These are phyloP conservation scores for Sarocladium oryzae DNA, from an alignment of 2,329 filamentous ascomycete species.

Conservation along the genomic window DNA sequence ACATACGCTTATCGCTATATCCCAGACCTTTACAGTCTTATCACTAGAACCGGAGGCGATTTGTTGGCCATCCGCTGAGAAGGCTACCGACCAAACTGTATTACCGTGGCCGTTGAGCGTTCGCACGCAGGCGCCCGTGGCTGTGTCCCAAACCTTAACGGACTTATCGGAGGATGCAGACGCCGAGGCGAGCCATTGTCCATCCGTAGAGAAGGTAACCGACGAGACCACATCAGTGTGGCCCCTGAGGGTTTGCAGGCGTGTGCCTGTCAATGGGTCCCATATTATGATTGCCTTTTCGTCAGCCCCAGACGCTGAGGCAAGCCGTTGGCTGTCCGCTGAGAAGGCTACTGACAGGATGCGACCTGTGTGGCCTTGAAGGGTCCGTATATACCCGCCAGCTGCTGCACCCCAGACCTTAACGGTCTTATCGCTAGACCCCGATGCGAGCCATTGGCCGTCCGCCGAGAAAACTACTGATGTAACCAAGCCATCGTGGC, in stretches of 20 bases:
- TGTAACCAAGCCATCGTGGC: not conserved
- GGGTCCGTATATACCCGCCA: constrained; percentile 8
- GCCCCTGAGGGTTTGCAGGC: not conserved
- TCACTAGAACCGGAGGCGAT: constrained; percentile 1
- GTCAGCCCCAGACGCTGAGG: constrained; percentile 9
- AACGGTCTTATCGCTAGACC: constrained; percentile 10
- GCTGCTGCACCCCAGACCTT: constrained; percentile 10
- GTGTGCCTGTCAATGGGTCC: not conserved
- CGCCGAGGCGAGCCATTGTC: too few species aligned
- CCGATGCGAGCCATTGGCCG: not conserved
- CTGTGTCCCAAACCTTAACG: constrained; percentile 8
- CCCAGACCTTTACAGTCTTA: constrained; percentile 11
- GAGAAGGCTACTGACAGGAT: constrained; percentile 12
- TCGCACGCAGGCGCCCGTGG: not conserved
- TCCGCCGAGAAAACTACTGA: constrained; percentile 9
- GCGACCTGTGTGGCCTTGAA: constrained; percentile 12
- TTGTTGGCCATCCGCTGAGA: constrained; percentile 8
- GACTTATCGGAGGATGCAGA: constrained; percentile 4
- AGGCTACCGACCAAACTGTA: not conserved
- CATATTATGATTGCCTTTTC: not conserved
- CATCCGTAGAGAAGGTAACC: too few species aligned
- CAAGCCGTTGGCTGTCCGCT: constrained; percentile 7
- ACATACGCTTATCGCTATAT: not conserved
- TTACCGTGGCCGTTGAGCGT: not conserved
- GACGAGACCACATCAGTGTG: too few species aligned